phyloP scores from a whole-genome alignment of 1,139 yeast species.

The Debaryomycetaceae sp. region DNA sequence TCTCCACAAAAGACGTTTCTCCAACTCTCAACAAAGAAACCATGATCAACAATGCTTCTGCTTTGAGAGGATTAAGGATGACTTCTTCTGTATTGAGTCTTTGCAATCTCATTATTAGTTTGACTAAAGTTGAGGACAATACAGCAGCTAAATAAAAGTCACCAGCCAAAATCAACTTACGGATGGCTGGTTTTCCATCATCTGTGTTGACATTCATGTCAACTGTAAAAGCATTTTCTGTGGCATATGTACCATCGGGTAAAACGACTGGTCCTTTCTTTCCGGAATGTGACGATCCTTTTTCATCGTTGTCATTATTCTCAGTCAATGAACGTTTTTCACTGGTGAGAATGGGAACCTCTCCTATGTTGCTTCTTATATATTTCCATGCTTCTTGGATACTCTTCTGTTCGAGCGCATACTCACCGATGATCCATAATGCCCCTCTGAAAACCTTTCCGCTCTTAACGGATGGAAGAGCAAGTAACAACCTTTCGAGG shows the following conservation, averaged over 20 bases:
- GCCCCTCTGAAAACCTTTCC: slow-evolving; percentile 94
- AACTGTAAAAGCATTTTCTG: slow-evolving; percentile 80
- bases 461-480: slow-evolving; percentile 69
- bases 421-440: slow-evolving; percentile 95
- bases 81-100: slow-evolving; percentile 53
- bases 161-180: slow-evolving; percentile 79
- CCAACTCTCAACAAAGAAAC: slow-evolving; percentile 91
- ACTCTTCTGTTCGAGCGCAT: slow-evolving; percentile 66
- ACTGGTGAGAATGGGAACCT: slow-evolving; percentile 80
- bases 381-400: slow-evolving; percentile 86
- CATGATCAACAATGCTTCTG: slow-evolving; percentile 91
- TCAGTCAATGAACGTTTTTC: slow-evolving; percentile 51
- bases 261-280: slow-evolving; percentile 75
- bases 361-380: slow-evolving; percentile 81
- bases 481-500: slow-evolving; percentile 56
- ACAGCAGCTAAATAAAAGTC: slow-evolving; percentile 91
- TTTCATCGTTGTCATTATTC: slow-evolving; percentile 19
- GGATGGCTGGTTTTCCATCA: slow-evolving; percentile 63
- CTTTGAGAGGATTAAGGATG: slow-evolving; percentile 77
- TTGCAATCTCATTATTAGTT: slow-evolving; percentile 76
- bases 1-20: slow-evolving; percentile 68
- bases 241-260: slow-evolving; percentile 98
- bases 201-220: slow-evolving; percentile 32
- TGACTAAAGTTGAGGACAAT: slow-evolving; percentile 82
- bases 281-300: slow-evolving; percentile 11